Conservation (phyloP, 78 protist genomes). For the Andalucia godoyi region DNA sequence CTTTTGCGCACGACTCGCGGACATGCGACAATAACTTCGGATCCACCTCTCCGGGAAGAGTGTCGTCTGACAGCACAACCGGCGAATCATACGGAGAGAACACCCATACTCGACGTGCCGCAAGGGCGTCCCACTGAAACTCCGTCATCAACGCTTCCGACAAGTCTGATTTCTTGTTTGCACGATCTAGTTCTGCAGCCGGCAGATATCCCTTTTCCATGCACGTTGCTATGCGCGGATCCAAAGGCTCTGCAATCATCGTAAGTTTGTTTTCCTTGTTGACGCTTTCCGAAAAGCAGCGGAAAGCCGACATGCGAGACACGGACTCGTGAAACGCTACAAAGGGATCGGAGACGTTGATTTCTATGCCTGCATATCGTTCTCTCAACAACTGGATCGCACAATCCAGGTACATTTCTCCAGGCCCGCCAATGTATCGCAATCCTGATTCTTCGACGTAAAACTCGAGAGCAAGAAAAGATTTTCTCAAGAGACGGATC, state of each 20-base stretch:
- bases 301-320: slow-evolving; percentile 75
- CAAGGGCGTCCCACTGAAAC: slow-evolving; percentile 91
- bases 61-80: slow-evolving; percentile 82
- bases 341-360: slow-evolving; percentile 93
- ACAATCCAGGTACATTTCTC: slow-evolving; percentile 94
- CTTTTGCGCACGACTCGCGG: slow-evolving; percentile 62
- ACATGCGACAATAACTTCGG: slow-evolving; percentile 25
- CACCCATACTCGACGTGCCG: slow-evolving; percentile 93
- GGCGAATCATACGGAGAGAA: slow-evolving; percentile 92
- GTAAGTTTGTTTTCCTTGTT: slow-evolving; percentile 83
- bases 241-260: slow-evolving; percentile 93
- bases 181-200: no score
- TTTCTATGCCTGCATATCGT: slow-evolving; percentile 65
- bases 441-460: slow-evolving; percentile 92
- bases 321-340: slow-evolving; percentile 89
- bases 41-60: slow-evolving; percentile 70
- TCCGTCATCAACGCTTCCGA: no score
- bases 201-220: slow-evolving; percentile 50
- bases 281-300: slow-evolving; percentile 85
- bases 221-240: slow-evolving; percentile 76
- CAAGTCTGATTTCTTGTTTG: no score
- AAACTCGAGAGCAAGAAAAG: slow-evolving; percentile 58
- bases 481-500: slow-evolving; percentile 77
- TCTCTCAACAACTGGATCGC: slow-evolving; percentile 86
- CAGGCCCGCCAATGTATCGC: slow-evolving; percentile 91